Percentiles rank a stretch among this genome's conserved stretches.
These are phyloP conservation scores for Juglanconis oblonga DNA, from an alignment of 2,329 filamentous ascomycete species.

Conservation along the genomic window DNA sequence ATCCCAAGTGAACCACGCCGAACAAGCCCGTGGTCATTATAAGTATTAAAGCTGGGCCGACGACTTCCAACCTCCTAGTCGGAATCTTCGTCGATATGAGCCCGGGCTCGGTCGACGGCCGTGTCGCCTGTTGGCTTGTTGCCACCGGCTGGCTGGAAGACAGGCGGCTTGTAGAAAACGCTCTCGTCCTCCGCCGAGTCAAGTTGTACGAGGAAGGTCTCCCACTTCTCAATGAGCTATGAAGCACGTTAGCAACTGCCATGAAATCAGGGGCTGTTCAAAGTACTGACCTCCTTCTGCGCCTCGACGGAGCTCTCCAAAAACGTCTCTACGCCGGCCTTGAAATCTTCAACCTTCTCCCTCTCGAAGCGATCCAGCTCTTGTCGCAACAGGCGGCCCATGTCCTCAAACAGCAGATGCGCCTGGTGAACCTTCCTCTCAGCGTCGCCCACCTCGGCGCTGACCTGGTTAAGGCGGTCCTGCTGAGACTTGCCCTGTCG, in stretches of 20 bases:
- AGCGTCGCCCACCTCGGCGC: constrained; percentile 90
- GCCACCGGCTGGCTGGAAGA: constrained; percentile 41
- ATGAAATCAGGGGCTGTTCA: background rate
- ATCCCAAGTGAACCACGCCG: constrained; percentile 15
- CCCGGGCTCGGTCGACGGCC: constrained; percentile 58
- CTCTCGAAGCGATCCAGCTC: constrained; percentile 93
- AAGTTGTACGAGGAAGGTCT: constrained; percentile 94
- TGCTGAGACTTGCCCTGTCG: constrained; percentile 94
- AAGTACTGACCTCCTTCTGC: constrained; percentile 81
- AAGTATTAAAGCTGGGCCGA: constrained; percentile 26
- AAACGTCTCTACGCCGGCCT: constrained; percentile 96
- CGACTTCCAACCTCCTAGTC: constrained; percentile 39
- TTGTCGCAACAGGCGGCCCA: constrained; percentile 87
- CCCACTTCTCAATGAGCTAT: constrained; percentile 83
- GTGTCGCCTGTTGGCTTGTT: constrained; percentile 53
- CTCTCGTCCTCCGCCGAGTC: constrained; percentile 87
- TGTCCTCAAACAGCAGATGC: constrained; percentile 88
- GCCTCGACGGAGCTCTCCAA: constrained; percentile 95
- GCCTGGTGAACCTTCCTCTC: constrained; percentile 92
- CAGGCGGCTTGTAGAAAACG: constrained; percentile 62
- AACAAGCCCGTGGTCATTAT: constrained; percentile 13
- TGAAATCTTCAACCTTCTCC: constrained; percentile 99
- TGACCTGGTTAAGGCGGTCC: constrained; percentile 87
- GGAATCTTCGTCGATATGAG: constrained; percentile 59
- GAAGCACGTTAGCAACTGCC: constrained; percentile 18